Base-by-base conservation (phyloP, 768 basidiomycete species). In the Termitomyces sp. region DNA sequence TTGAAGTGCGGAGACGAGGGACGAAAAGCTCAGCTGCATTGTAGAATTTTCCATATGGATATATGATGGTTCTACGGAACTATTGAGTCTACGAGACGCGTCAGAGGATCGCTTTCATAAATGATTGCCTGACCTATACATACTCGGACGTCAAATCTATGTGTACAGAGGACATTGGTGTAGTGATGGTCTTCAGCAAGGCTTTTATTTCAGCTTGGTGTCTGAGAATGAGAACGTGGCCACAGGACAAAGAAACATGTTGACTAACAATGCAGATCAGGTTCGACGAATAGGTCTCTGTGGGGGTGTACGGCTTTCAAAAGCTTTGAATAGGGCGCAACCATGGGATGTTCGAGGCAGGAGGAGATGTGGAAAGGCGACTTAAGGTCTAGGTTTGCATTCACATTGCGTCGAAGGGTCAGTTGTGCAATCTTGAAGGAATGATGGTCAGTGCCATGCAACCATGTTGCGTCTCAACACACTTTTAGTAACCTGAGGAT, bases 401-500 rank as follows among this genome's bases (percentile, higher is more conserved):
- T 65, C 17, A 72, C 65, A 37, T 66, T 67, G 4, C 60, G 64
- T 51, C 69, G 66, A 54, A 80, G 66, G 19, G 75, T 76, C 19
- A 56, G 46, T 49, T 74, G 71, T 4, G 77, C 77, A 27, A 68
- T 69, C 79, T 80, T 59, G 32, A 27, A 29, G 27, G 34, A 34
- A 23, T 31, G 47, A 48, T 46, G 29, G 25, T n/a, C n/a, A n/a
- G n/a, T 5, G 23, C 46, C 35, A 50, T 35, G 14, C 41, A 48
- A 25, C 41, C 21, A 9, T 34, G 27, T 47, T 17, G n/a, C 8
- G 17, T 21, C 5, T 51, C 41, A 12, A 54, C 53, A 57, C 64
- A 82, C 83, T 71, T 77, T 68, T 23, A 84, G 71, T 43, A 84
- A 69, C 35, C 72, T 73, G 32, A 83, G 53, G 50, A 85, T 84